phyloP scores from a whole-genome alignment of 306 rosid genomes.

The Prunus persica region Prunus_persica_NCBIv2 NC_034012.1:4292001-4292500 shows the following conservation, averaged over 20 bases:
- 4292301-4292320: conserved; percentile 47
- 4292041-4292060: conserved; percentile 29
- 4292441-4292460: conserved; percentile 31
- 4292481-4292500: conserved; percentile 44
- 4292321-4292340: conserved; percentile 42
- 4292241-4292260: conserved; percentile 31
- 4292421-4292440: conserved; percentile 40
- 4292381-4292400: conserved; percentile 33
- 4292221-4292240: conserved; percentile 42
- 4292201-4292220: conserved; percentile 42
- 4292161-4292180: conserved; percentile 41
- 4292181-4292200: conserved; percentile 52
- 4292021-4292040: conserved; percentile 27
- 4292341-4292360: conserved; percentile 38
- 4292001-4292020: conserved; percentile 41
- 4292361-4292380: conserved; percentile 29
- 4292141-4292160: conserved; percentile 34
- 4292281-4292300: conserved; percentile 48
- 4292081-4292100: conserved; percentile 39
- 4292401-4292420: conserved; percentile 39
- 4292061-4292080: conserved; percentile 43
- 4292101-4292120: conserved; percentile 35
- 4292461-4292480: conserved; percentile 30
- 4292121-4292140: conserved; percentile 33
- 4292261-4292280: conserved; percentile 38